These are phyloP conservation scores for Cryphonectria japonica DNA, from an alignment of 2,329 filamentous ascomycete species.

Conservation along the genomic window DNA sequence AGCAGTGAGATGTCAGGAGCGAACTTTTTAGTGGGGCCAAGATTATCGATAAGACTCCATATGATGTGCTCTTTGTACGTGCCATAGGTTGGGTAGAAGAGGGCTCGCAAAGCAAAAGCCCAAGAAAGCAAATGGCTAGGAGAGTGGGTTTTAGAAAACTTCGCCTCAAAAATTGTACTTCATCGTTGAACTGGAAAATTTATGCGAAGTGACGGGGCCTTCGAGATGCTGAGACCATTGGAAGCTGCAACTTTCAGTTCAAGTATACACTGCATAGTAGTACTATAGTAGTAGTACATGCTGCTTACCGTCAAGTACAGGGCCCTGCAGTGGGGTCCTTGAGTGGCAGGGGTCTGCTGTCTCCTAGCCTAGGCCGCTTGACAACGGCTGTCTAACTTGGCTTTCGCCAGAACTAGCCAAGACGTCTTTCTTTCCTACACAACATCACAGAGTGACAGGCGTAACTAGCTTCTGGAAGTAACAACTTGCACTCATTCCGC, in stretches of 20 bases:
- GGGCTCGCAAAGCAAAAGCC: background rate
- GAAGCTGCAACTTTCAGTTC: background rate
- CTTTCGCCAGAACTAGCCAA: background rate
- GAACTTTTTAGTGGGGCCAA: conserved; percentile 27
- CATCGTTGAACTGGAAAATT: background rate
- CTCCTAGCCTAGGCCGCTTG: background rate
- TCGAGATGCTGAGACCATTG: background rate
- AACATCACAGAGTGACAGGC: background rate
- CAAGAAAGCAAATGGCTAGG: background rate
- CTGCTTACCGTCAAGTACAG: background rate
- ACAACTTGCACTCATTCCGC: background rate
- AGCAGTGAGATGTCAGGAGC: conserved; percentile 13
- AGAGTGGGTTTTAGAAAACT: background rate
- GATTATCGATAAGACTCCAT: conserved; percentile 8
- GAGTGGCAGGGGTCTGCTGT: background rate
- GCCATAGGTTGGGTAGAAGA: background rate
- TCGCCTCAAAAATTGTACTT: too few relatives aligned
- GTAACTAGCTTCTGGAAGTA: background rate
- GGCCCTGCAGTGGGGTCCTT: background rate
- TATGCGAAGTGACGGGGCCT: background rate
- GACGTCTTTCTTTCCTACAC: background rate
- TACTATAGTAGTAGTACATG: background rate
- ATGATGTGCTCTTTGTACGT: background rate
- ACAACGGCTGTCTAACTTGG: background rate
- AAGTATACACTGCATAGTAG: background rate